Percentiles rank a stretch among this genome's conserved stretches.
These are phyloP conservation scores for Cercospora beticola DNA, from an alignment of 2,329 filamentous ascomycete species.

Conservation along the genomic window DNA sequence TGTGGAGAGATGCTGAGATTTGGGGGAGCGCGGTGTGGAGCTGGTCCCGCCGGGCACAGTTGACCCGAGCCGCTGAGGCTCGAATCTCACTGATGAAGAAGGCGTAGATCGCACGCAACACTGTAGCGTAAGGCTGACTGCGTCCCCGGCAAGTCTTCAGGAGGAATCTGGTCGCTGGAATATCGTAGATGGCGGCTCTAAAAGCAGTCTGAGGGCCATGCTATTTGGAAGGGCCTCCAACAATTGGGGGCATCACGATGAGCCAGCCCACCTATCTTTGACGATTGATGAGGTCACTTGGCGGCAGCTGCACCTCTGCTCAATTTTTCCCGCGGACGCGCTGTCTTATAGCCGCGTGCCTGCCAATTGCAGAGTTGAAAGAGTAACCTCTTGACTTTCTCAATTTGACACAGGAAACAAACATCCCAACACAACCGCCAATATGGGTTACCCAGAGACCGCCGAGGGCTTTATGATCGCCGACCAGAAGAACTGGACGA, in stretches of 20 bases:
- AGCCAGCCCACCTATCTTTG: not conserved
- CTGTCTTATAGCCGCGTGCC: not conserved
- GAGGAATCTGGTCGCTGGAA: not conserved
- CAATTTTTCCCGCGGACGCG: slow-evolving; percentile 9
- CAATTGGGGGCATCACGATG: not conserved
- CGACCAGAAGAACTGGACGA: slow-evolving; percentile 61
- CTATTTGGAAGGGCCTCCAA: not conserved
- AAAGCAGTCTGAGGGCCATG: not conserved
- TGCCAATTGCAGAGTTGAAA: not conserved
- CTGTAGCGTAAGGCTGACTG: not conserved
- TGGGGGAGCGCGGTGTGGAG: not conserved
- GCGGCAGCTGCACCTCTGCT: slow-evolving; percentile 4
- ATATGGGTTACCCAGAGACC: slow-evolving; percentile 54
- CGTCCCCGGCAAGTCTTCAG: not conserved
- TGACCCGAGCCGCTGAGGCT: slow-evolving; percentile 4
- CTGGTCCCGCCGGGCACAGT: not conserved
- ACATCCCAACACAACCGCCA: slow-evolving; percentile 22
- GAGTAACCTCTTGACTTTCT: not conserved
- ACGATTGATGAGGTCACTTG: slow-evolving; percentile 10
- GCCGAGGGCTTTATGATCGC: slow-evolving; percentile 51
- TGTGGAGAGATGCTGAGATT: not conserved
- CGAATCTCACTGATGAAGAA: not conserved
- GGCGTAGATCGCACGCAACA: not conserved
- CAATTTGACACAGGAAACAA: slow-evolving; percentile 4
- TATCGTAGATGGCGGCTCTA: not conserved